A percentile compares a stretch with the other conserved stretches of the same genome.
phyloP scores from a whole-genome alignment of 768 basidiomycete species.

The Tricholoma matsutake region DNA sequence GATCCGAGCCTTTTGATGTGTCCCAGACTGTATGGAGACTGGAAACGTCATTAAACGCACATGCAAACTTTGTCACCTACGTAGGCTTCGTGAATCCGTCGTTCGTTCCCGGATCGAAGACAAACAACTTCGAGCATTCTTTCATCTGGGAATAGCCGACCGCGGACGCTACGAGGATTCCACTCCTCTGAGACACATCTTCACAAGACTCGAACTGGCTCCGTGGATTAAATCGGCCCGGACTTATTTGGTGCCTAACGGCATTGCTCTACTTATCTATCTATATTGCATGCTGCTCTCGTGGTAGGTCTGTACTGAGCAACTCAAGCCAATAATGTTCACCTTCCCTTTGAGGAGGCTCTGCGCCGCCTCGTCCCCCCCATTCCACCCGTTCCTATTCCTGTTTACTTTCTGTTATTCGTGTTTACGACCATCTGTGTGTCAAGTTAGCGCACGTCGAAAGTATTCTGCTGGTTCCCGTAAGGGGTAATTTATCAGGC shows the following conservation, averaged over 20 bases:
- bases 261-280: background rate
- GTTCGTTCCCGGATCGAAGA: constrained; percentile 8
- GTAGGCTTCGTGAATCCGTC: constrained; percentile 1
- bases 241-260: background rate
- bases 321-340: too few relatives aligned
- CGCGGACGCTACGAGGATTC: background rate
- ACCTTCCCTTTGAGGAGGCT: background rate
- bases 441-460: background rate
- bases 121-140: constrained; percentile 7
- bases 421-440: background rate
- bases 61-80: background rate
- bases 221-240: background rate
- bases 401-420: background rate
- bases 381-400: background rate
- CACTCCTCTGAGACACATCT: background rate
- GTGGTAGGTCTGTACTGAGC: background rate
- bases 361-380: background rate
- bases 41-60: constrained; percentile 3
- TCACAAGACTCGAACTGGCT: background rate
- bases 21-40: constrained; percentile 13
- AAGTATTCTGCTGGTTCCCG: background rate
- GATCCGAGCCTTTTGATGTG: constrained; percentile 15
- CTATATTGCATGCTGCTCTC: background rate
- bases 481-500: background rate
- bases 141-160: constrained; percentile 11